A percentile compares a stretch with the other conserved stretches of the same genome.
These are phyloP conservation scores for Epichloe typhina DNA, from an alignment of 2,329 filamentous ascomycete species.

Conservation along the genomic window DNA sequence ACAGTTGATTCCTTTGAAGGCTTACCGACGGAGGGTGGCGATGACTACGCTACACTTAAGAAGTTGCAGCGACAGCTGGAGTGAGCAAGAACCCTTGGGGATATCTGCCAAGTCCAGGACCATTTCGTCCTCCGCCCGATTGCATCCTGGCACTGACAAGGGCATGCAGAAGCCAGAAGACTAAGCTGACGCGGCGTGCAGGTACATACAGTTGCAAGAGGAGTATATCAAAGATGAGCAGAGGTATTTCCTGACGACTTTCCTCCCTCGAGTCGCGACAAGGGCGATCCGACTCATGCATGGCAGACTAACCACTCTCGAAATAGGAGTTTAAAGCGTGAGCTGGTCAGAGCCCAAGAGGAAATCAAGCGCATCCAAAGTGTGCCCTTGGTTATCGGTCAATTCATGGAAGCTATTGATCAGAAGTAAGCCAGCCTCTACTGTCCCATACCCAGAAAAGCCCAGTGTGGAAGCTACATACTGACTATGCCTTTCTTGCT, in stretches of 20 bases:
- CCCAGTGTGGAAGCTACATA: background rate
- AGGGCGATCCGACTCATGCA: background rate
- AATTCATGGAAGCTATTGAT: constrained; percentile 99
- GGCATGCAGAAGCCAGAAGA: constrained; percentile 2
- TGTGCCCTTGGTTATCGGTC: constrained; percentile 92
- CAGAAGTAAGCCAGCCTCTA: constrained; percentile 61
- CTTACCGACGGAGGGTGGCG: constrained; percentile 63
- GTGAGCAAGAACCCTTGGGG: constrained; percentile 33
- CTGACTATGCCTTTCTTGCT: background rate
- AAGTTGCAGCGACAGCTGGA: constrained; percentile 93
- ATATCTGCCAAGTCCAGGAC: background rate
- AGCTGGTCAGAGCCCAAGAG: constrained; percentile 92
- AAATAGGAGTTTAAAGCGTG: constrained; percentile 78
- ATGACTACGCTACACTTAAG: constrained; percentile 93
- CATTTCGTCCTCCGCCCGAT: background rate
- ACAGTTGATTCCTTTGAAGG: constrained; percentile 87
- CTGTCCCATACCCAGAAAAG: background rate
- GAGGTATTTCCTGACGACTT: constrained; percentile 37
- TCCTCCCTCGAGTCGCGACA: background rate
- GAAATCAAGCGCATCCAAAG: constrained; percentile 99
- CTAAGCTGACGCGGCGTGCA: constrained; percentile 23
- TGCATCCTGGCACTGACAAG: background rate
- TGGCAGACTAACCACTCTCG: background rate
- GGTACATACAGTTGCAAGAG: constrained; percentile 93
- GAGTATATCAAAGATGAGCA: constrained; percentile 99